A percentile compares a stretch with the other conserved stretches of the same genome.
Evolutionary conservation across 225 moss, liverwort and hornwort species (phyloP).

Genomic region (Antitrichia curtipendula): DNA sequence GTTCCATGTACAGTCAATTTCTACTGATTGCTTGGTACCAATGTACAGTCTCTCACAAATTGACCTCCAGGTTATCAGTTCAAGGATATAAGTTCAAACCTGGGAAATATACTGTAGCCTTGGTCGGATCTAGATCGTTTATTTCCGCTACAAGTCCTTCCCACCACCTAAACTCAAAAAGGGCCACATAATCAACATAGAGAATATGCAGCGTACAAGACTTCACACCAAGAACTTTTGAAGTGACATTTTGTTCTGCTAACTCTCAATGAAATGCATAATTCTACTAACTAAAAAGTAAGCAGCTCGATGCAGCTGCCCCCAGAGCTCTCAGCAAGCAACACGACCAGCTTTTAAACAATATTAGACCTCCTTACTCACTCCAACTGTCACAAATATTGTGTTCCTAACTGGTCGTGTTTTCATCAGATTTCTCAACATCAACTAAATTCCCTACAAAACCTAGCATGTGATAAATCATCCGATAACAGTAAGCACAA

Average conservation of each 20-base stretch:
- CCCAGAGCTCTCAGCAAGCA: not conserved
- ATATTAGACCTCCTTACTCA: not conserved
- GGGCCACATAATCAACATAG: not conserved
- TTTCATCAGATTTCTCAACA: not conserved
- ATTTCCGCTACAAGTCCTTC: slow-evolving; percentile 70
- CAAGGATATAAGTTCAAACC: slow-evolving; percentile 21
- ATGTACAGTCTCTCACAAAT: not conserved
- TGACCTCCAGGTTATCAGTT: not conserved
- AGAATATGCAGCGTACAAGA: not conserved
- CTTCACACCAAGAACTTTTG: not conserved
- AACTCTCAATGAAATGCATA: not conserved
- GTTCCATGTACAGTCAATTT: not conserved
- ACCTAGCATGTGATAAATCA: not conserved
- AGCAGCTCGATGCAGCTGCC: not conserved
- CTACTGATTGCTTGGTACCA: not conserved
- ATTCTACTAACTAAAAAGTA: not conserved
- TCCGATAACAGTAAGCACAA: not conserved
- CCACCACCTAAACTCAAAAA: slow-evolving; percentile 59
- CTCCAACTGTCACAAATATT: not conserved
- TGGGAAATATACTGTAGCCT: slow-evolving; percentile 80
- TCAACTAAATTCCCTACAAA: not conserved
- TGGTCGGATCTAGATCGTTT: slow-evolving; percentile 61
- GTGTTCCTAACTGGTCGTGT: not conserved
- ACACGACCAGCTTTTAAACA: not conserved
- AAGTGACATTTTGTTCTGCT: not conserved